Percentiles rank a stretch among this genome's conserved stretches.
Conservation (phyloP, 257 asterid species). For the Schizonepeta tenuifolia region DNA sequence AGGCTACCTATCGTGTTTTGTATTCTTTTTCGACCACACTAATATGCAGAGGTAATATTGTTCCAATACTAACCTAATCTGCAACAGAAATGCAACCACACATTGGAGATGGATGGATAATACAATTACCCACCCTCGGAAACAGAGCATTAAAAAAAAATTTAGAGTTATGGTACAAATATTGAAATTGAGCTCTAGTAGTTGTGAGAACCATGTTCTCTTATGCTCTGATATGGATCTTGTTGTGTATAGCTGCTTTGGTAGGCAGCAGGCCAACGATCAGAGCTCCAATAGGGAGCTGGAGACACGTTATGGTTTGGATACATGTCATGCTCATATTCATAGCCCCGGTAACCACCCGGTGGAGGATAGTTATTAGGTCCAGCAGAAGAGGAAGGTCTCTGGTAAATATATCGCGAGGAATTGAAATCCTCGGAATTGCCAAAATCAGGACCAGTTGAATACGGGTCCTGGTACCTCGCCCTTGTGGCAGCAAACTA, state of each 20-base stretch:
- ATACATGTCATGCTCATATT: slow-evolving; percentile 32
- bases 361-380: slow-evolving; percentile 41
- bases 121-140: background rate
- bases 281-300: slow-evolving; percentile 46
- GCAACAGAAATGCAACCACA: background rate
- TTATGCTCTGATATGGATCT: slow-evolving; percentile 45
- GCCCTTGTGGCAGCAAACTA: slow-evolving; percentile 54
- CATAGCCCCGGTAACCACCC: slow-evolving; percentile 45
- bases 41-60: background rate
- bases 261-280: slow-evolving; percentile 23
- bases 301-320: slow-evolving; percentile 44
- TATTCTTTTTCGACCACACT: background rate
- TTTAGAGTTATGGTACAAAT: slow-evolving; percentile 39
- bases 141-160: background rate
- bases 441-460: slow-evolving; percentile 46
- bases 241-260: slow-evolving; percentile 42
- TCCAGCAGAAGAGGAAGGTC: slow-evolving; percentile 46
- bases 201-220: slow-evolving; percentile 55
- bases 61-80: background rate
- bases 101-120: background rate
- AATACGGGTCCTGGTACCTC: slow-evolving; percentile 48
- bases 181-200: slow-evolving; percentile 42
- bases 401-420: slow-evolving; percentile 41
- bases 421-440: slow-evolving; percentile 46
- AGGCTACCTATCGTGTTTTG: background rate